Evolutionary conservation across 2,329 filamentous ascomycete species (phyloP).

Genomic region (Cryoendolithus antarcticus): DNA sequence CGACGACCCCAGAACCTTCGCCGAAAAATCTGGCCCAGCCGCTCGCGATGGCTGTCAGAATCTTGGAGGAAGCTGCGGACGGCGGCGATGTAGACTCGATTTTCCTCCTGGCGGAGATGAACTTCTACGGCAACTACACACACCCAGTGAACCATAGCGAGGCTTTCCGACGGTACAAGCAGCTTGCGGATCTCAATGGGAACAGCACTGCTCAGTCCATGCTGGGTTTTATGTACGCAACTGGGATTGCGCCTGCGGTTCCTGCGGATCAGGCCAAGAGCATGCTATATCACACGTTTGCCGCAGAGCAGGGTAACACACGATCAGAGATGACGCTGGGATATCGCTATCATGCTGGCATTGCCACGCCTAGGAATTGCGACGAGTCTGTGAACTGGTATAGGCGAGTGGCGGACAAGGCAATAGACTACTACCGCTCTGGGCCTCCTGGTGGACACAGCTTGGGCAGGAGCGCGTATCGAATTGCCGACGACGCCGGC

Average conservation of each 20-base stretch:
- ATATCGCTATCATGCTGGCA: constrained; percentile 72
- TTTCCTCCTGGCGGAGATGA: constrained; percentile 82
- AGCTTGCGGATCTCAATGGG: constrained; percentile 62
- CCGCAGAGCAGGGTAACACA: constrained; percentile 69
- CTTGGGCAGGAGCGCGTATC: constrained; percentile 65
- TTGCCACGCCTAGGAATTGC: constrained; percentile 76
- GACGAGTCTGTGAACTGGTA: constrained; percentile 79
- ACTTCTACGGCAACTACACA: constrained; percentile 90
- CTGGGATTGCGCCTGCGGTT: constrained; percentile 71
- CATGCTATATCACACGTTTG: constrained; percentile 87
- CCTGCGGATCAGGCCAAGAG: constrained; percentile 81
- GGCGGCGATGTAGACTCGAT: constrained; percentile 65
- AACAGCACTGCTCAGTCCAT: constrained; percentile 93
- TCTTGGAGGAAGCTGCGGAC: constrained; percentile 45
- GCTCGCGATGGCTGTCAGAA: constrained; percentile 44
- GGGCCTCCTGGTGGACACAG: constrained; percentile 80
- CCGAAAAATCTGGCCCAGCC: constrained; percentile 36
- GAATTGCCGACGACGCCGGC: constrained; percentile 79
- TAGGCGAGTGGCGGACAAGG: constrained; percentile 86
- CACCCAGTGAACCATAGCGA: constrained; percentile 68
- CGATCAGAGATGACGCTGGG: constrained; percentile 88
- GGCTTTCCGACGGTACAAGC: constrained; percentile 70
- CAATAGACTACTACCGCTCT: constrained; percentile 73
- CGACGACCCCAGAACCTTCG: constrained; percentile 17
- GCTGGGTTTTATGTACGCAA: constrained; percentile 91